Conservation (phyloP, 352 stramenopile genomes). For the Pythium rhizo-oryzae region DNA sequence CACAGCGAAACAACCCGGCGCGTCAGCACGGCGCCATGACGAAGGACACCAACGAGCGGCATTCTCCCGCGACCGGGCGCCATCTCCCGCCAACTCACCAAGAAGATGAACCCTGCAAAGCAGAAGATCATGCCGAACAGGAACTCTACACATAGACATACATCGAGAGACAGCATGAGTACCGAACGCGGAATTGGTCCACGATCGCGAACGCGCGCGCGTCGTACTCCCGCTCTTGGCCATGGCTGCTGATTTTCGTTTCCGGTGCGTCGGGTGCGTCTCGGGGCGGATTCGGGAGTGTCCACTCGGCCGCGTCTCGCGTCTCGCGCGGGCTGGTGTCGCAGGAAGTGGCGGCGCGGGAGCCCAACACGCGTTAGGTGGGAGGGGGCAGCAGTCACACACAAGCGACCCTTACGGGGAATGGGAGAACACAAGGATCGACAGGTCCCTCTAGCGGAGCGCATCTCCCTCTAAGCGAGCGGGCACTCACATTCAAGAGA, state of each 20-base stretch:
- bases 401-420: constrained; percentile 8
- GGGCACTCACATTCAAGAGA: not conserved
- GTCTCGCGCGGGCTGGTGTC: too few relatives aligned
- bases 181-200: not conserved
- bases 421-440: constrained; percentile 17
- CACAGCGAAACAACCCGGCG: not conserved
- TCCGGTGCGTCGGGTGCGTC: not conserved
- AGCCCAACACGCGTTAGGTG: constrained; percentile 14
- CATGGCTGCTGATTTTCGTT: constrained; percentile 15
- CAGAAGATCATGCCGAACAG: constrained; percentile 79
- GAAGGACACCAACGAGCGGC: too few relatives aligned
- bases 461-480: constrained; percentile 8
- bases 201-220: too few relatives aligned
- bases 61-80: not conserved
- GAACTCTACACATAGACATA: constrained; percentile 41
- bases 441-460: constrained; percentile 18
- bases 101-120: constrained; percentile 79
- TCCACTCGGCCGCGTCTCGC: too few relatives aligned
- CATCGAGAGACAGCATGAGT: not conserved
- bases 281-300: constrained; percentile 2
- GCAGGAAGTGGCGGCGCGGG: too few relatives aligned
- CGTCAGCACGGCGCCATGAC: not conserved
- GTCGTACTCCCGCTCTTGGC: constrained; percentile 31
- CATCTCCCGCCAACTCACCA: constrained; percentile 37
- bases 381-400: not conserved